Evolutionary conservation across 768 basidiomycete genomes (phyloP), one percentile per base, ranked within the genome.

Genomic region (Naganishia vishniacii): DNA sequence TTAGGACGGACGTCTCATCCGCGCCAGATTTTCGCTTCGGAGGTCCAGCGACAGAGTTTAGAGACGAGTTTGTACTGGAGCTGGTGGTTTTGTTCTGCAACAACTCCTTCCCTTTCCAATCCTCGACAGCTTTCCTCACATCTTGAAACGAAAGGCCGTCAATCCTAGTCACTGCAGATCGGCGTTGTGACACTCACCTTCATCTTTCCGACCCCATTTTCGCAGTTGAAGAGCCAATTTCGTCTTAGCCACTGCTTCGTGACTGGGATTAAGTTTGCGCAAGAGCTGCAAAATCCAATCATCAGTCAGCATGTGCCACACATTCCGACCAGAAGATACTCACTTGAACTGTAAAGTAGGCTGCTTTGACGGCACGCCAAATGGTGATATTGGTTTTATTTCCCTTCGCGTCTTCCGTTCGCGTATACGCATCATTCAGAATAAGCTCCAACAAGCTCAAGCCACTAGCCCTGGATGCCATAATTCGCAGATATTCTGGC

Each of bases 261-360:
- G 34, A 8, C 20, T 11, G 18, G 53, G 53, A 26, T 56, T 40
- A 23, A 56, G 53, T 29, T 56, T 56, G 37, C 34, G 53, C 13
- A 56, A 41, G 12, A 56, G 15, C 53, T 56, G 37, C 29, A 51
- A 16, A n/a, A 15, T 13, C 16, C 13, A n/a, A 48, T 8, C 8
- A 25, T 25, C 7, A 15, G 11, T 53, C 29, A 53, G 49, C 34
- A n/a, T 25, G 15, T 34, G 8, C 8, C 15, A n/a, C 34, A n/a
- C 15, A 20, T 6, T 15, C 23, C 0, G 6, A 2, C 3, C 37
- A 23, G 3, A 53, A n/a, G 23, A 34, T 16, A 56, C 53, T 37
- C 23, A 26, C 53, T 25, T 56, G 34, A 37, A 56, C 40, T 9
- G 53, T 41, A 41, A 56, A 56, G 37, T 56, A 56, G 12, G 53